phyloP scores from a whole-genome alignment of 2,329 filamentous ascomycete genomes.

The Sclerotiophoma versabilis region DNA sequence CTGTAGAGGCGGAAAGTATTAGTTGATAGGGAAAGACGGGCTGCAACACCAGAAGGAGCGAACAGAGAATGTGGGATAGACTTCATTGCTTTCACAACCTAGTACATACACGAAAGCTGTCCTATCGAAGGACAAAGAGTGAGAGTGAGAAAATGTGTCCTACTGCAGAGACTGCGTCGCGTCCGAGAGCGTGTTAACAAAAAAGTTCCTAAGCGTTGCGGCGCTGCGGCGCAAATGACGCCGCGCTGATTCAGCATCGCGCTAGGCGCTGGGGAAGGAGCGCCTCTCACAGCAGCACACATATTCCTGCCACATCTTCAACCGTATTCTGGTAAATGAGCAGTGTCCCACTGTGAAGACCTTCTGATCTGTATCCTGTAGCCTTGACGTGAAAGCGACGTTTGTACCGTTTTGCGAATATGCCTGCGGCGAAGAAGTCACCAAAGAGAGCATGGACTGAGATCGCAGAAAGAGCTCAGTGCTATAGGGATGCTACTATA shows the following conservation, averaged over 20 bases:
- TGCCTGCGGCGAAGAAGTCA: not conserved
- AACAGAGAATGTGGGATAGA: constrained; percentile 32
- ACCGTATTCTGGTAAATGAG: too few species aligned
- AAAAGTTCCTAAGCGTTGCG: constrained; percentile 14
- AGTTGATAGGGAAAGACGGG: constrained; percentile 31
- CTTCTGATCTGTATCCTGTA: not conserved
- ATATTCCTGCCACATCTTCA: too few species aligned
- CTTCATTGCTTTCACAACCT: constrained; percentile 34
- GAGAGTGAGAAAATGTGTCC: constrained; percentile 8
- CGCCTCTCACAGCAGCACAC: not conserved
- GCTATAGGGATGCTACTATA: constrained; percentile 37
- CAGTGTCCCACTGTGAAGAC: not conserved
- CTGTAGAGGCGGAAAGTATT: constrained; percentile 23
- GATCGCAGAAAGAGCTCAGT: constrained; percentile 35
- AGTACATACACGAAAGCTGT: constrained; percentile 31
- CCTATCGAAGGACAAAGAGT: constrained; percentile 17
- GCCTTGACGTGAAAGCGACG: too few species aligned
- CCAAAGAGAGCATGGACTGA: constrained; percentile 31
- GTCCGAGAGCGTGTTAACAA: constrained; percentile 7
- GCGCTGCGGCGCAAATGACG: not conserved
- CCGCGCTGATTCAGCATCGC: constrained; percentile 8
- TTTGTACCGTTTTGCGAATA: not conserved
- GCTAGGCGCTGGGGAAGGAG: not conserved
- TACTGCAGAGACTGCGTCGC: constrained; percentile 12
- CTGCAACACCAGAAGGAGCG: constrained; percentile 26